Conservation (phyloP, 306 rosid species). For the Malus sylvestris region DNA sequence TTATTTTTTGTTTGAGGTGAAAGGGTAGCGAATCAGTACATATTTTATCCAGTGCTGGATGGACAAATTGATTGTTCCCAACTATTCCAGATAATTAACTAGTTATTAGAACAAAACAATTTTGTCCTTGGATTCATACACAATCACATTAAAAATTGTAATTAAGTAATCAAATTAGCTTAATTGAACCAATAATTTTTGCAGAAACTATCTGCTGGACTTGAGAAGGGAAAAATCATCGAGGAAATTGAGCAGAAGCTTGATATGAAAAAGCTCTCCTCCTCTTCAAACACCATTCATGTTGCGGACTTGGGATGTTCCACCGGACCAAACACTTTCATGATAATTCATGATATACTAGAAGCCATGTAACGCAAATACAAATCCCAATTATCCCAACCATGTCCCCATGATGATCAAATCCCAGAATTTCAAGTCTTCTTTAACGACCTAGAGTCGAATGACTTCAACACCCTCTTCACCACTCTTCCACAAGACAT, state of each 20-base stretch:
- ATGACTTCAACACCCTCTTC: constrained; percentile 44
- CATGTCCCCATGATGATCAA: background rate
- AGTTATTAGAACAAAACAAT: no score
- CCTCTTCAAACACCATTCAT: constrained; percentile 11
- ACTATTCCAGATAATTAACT: no score
- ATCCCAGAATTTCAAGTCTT: constrained; percentile 33
- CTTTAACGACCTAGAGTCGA: constrained; percentile 30
- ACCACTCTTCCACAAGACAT: constrained; percentile 23
- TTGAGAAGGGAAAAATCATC: constrained; percentile 15
- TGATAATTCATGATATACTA: constrained; percentile 2
- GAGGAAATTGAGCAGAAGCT: constrained; percentile 28
- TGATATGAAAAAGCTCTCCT: constrained; percentile 17
- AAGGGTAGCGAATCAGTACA: no score
- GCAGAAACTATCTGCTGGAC: constrained; percentile 23
- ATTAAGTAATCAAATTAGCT: no score
- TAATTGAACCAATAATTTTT: background rate
- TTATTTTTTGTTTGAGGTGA: no score
- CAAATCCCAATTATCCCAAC: background rate
- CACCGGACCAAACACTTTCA: constrained; percentile 40
- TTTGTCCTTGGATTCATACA: no score
- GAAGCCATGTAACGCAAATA: constrained; percentile 29
- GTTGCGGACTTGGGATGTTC: constrained; percentile 45
- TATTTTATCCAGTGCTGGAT: no score
- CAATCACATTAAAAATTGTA: no score
- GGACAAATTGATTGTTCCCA: no score